Conservation (phyloP, 495 filamentous ascomycete genomes). For the Tuber melanosporum region DNA sequence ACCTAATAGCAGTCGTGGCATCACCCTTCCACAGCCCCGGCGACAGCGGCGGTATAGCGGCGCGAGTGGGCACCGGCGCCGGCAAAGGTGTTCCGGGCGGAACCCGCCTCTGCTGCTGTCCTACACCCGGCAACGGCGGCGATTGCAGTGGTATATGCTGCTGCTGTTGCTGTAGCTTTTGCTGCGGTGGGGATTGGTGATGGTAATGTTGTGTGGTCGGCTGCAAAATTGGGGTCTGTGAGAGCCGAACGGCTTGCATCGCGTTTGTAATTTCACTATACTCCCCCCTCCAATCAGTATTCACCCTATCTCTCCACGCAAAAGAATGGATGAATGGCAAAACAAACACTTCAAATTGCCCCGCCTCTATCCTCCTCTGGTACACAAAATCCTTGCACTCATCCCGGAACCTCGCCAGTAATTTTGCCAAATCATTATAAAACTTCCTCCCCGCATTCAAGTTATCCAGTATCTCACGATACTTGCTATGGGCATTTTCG, state of each 20-base stretch:
- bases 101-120: constrained; percentile 34
- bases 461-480: constrained; percentile 87
- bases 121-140: constrained; percentile 12
- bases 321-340: neutral
- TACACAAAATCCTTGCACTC: constrained; percentile 72
- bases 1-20: constrained; percentile 33
- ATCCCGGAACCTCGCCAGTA: constrained; percentile 71
- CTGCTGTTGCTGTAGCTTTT: constrained; percentile 17
- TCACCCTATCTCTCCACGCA: neutral
- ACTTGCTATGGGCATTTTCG: constrained; percentile 88
- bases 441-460: constrained; percentile 86
- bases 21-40: constrained; percentile 39
- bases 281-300: constrained; percentile 4
- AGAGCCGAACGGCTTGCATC: constrained; percentile 57
- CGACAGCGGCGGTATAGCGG: constrained; percentile 30
- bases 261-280: constrained; percentile 57
- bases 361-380: constrained; percentile 71
- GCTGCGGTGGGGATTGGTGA: neutral
- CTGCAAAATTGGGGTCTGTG: constrained; percentile 29
- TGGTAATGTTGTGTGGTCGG: constrained; percentile 41
- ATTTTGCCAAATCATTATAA: constrained; percentile 88
- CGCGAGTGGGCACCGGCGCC: constrained; percentile 40
- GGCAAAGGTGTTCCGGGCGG: constrained; percentile 24
- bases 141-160: constrained; percentile 2
- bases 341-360: constrained; percentile 63